phyloP scores from a whole-genome alignment of 768 basidiomycete genomes.

The Tremella fuciformis region DNA sequence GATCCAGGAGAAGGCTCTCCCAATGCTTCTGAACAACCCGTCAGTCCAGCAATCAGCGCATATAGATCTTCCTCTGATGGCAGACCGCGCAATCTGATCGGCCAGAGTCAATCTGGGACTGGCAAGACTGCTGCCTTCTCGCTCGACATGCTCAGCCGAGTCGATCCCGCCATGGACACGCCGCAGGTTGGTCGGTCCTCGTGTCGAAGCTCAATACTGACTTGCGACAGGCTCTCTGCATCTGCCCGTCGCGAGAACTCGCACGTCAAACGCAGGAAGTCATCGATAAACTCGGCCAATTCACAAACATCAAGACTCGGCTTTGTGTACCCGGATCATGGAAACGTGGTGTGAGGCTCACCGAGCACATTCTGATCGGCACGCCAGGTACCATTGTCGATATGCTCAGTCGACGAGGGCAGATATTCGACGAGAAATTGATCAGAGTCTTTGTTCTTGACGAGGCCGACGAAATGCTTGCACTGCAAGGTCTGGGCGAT shows the following conservation, averaged over 20 bases:
- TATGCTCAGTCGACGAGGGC: constrained; percentile 64
- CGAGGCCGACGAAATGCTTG: constrained; percentile 99
- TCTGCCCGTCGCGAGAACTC: constrained; percentile 95
- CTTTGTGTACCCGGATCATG: constrained; percentile 83
- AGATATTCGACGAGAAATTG: constrained; percentile 70
- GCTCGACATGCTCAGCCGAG: constrained; percentile 90
- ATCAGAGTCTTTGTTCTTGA: constrained; percentile 94
- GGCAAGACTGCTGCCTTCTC: constrained; percentile 99
- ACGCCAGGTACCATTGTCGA: constrained; percentile 94
- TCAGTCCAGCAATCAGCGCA: constrained; percentile 54
- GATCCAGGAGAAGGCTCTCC: constrained; percentile 95
- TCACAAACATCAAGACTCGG: constrained; percentile 85
- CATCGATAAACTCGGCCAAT: constrained; percentile 89
- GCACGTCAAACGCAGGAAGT: constrained; percentile 98
- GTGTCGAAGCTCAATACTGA: neutral
- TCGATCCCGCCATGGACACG: constrained; percentile 76
- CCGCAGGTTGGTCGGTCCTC: constrained; percentile 64
- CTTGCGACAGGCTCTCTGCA: constrained; percentile 74
- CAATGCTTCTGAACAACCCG: constrained; percentile 86
- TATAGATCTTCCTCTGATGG: neutral
- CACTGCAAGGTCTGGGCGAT: constrained; percentile 81
- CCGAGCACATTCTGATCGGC: constrained; percentile 88
- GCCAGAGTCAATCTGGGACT: constrained; percentile 97
- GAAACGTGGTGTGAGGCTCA: constrained; percentile 55
- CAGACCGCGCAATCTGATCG: constrained; percentile 98